These are phyloP conservation scores for Xylariaceae sp. DNA, from an alignment of 2,329 filamentous ascomycete species.

Conservation along the genomic window DNA sequence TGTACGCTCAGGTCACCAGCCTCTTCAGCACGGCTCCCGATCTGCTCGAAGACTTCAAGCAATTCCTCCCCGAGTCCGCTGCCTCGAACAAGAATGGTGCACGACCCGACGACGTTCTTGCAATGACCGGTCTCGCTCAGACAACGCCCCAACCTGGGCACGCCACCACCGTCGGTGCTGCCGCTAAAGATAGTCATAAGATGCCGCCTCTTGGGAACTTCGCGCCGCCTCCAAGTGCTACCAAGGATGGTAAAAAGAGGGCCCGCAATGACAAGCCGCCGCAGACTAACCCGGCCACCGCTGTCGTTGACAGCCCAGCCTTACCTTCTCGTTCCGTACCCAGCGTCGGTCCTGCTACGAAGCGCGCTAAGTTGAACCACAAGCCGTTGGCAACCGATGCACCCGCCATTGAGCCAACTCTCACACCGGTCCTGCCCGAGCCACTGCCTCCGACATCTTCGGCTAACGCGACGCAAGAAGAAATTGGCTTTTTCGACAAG, in stretches of 20 bases:
- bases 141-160: conserved; percentile 51
- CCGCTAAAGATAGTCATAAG: conserved; percentile 58
- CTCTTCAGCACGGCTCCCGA: conserved; percentile 92
- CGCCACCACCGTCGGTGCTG: conserved; percentile 9
- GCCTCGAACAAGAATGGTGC: conserved; percentile 54
- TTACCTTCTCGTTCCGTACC: conserved; percentile 36
- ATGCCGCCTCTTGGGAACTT: conserved; percentile 96
- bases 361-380: conserved; percentile 72
- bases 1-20: conserved; percentile 93
- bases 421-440: conserved; percentile 83
- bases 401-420: conserved; percentile 70
- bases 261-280: conserved; percentile 55
- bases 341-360: conserved; percentile 39
- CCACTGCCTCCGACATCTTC: conserved; percentile 73
- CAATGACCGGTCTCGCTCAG: conserved; percentile 42
- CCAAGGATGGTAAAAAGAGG: conserved; percentile 87
- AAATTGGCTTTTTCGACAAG: conserved; percentile 89
- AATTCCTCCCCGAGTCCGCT: conserved; percentile 88
- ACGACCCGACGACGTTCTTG: conserved; percentile 63
- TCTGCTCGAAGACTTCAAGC: conserved; percentile 95
- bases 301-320: conserved; percentile 39
- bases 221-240: conserved; percentile 71
- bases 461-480: conserved; percentile 71
- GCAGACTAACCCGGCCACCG: conserved; percentile 43
- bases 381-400: conserved; percentile 56